phyloP scores from a whole-genome alignment of 164 flowering plant species.

The Cinnamomum chago region DNA sequence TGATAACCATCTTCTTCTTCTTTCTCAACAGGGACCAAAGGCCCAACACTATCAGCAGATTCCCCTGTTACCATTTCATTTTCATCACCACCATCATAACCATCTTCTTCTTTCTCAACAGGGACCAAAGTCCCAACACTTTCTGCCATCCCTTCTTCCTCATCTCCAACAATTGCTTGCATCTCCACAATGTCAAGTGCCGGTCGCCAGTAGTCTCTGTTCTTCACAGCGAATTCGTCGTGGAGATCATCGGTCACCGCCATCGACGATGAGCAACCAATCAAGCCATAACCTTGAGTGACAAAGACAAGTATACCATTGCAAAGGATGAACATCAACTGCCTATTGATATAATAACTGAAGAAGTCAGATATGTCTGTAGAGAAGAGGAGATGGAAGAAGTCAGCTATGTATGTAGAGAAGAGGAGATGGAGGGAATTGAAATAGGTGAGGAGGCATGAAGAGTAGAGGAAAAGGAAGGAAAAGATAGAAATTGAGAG shows the following conservation, averaged over 20 bases:
- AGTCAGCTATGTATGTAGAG: neutral
- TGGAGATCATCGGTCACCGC: neutral
- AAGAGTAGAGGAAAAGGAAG: neutral
- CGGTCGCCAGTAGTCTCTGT: neutral
- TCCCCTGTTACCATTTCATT: neutral
- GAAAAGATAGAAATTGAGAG: neutral
- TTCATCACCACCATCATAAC: conserved; percentile 4
- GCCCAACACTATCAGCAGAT: neutral
- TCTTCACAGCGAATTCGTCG: neutral
- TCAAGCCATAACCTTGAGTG: neutral
- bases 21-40: neutral
- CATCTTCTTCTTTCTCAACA: neutral
- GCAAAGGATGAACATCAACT: conserved; percentile 1
- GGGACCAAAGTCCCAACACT: neutral
- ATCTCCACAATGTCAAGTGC: conserved; percentile 15
- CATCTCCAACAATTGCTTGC: conserved; percentile 4
- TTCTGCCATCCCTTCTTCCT: conserved; percentile 9
- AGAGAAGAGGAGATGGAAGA: neutral
- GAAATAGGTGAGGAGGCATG: neutral
- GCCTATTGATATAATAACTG: neutral
- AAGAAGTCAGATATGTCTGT: neutral
- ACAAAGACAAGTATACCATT: neutral
- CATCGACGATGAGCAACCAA: neutral
- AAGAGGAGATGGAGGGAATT: neutral
- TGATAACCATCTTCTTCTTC: neutral